These are phyloP conservation scores for Amoebophrya sp. DNA, from an alignment of 169 alveolate species.

Conservation along the genomic window DNA sequence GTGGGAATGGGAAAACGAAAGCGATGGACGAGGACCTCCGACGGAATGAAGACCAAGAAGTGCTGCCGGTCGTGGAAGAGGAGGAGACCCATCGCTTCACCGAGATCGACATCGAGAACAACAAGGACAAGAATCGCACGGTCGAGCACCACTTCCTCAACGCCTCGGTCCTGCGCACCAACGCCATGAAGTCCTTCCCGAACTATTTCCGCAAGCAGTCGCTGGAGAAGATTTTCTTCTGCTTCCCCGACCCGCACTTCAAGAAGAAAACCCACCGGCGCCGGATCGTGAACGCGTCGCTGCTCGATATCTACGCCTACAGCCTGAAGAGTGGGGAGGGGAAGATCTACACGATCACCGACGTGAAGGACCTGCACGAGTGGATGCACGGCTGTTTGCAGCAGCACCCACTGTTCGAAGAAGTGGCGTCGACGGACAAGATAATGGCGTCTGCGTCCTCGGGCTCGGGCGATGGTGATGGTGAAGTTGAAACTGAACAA, in stretches of 20 bases:
- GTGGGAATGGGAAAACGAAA: background rate
- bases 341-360: slow-evolving; percentile 49
- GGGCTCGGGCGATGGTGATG: background rate
- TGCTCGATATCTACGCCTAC: slow-evolving; percentile 48
- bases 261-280: slow-evolving; percentile 67
- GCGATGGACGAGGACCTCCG: too few species aligned
- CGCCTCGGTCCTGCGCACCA: slow-evolving; percentile 59
- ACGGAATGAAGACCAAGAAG: too few species aligned
- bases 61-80: background rate
- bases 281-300: slow-evolving; percentile 52
- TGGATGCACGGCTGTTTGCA: slow-evolving; percentile 47
- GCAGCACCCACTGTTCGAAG: slow-evolving; percentile 41
- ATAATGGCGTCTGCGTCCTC: background rate
- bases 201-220: slow-evolving; percentile 54
- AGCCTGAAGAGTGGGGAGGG: slow-evolving; percentile 17
- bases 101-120: background rate
- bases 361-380: slow-evolving; percentile 53
- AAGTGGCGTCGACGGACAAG: slow-evolving; percentile 10
- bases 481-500: too few species aligned
- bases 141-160: slow-evolving; percentile 19
- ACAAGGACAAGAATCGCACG: background rate
- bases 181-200: slow-evolving; percentile 67
- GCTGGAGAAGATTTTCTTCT: slow-evolving; percentile 60
- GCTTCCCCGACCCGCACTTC: slow-evolving; percentile 81
- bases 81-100: background rate